Conservation (phyloP, 2,329 filamentous ascomycete species). For the Paraconiothyrium brasiliense region DNA sequence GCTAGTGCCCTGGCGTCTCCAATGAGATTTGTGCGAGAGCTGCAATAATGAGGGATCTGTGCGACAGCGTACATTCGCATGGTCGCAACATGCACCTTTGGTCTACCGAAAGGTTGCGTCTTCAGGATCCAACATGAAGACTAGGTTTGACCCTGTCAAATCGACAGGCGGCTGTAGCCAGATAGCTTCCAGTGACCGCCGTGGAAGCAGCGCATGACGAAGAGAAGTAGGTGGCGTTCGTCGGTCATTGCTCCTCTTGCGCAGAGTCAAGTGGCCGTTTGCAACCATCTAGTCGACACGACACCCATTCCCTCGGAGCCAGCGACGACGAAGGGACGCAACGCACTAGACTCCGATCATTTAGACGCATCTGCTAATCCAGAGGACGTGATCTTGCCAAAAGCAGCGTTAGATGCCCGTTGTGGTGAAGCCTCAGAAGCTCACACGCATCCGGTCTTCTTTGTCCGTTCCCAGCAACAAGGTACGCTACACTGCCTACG, state of each 20-base stretch:
- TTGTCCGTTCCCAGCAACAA: constrained; percentile 53
- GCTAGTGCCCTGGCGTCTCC: constrained; percentile 19
- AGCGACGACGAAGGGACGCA: constrained; percentile 35
- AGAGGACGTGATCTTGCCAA: constrained; percentile 35
- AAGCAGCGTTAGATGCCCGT: constrained; percentile 46
- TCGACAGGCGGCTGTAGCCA: constrained; percentile 26
- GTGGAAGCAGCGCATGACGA: constrained; percentile 26
- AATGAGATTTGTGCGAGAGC: constrained; percentile 41
- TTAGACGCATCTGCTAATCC: constrained; percentile 31
- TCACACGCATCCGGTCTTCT: constrained; percentile 50
- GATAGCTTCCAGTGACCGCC: constrained; percentile 11
- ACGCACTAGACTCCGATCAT: constrained; percentile 30
- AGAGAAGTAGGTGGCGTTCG: constrained; percentile 36
- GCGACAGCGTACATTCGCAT: constrained; percentile 31
- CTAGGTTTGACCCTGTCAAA: constrained; percentile 33
- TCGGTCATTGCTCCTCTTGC: constrained; percentile 31
- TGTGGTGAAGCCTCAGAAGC: constrained; percentile 44
- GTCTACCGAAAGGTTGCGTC: constrained; percentile 32
- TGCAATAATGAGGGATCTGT: constrained; percentile 33
- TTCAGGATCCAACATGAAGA: constrained; percentile 39
- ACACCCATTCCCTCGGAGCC: constrained; percentile 36
- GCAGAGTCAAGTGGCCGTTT: constrained; percentile 42
- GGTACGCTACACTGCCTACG: constrained; percentile 41
- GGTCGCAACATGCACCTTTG: constrained; percentile 31
- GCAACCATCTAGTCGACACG: constrained; percentile 38